These are phyloP conservation scores for Tilletia horrida DNA, from an alignment of 1,284 basidiomycete genomes.

Conservation along the genomic window DNA sequence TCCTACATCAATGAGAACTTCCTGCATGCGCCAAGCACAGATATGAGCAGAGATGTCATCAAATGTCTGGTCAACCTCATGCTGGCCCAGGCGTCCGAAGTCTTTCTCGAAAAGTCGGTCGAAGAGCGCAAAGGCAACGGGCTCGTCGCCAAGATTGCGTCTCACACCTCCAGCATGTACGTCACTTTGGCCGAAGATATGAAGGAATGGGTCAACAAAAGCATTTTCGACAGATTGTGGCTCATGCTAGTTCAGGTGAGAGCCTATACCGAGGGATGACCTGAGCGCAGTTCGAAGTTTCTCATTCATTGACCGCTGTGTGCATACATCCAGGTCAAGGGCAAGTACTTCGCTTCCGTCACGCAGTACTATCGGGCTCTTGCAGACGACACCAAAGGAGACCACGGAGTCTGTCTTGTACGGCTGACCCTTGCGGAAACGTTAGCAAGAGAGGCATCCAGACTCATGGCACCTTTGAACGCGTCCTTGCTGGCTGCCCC, in stretches of 20 bases:
- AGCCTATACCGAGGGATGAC: constrained; percentile 6
- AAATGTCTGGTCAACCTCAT: constrained; percentile 83
- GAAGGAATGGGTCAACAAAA: constrained; percentile 92
- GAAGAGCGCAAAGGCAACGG: constrained; percentile 67
- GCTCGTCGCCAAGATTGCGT: constrained; percentile 78
- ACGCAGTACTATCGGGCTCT: constrained; percentile 81
- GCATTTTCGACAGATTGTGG: constrained; percentile 95
- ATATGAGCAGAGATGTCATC: constrained; percentile 88
- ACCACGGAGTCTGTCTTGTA: constrained; percentile 81
- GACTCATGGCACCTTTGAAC: constrained; percentile 67
- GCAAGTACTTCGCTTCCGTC: constrained; percentile 81
- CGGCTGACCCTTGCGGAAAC: constrained; percentile 76
- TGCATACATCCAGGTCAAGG: constrained; percentile 67
- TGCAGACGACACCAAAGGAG: constrained; percentile 71
- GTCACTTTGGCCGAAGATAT: constrained; percentile 76
- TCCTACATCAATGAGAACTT: constrained; percentile 99
- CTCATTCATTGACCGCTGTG: not conserved
- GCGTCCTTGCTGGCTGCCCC: constrained; percentile 58
- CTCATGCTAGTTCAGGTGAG: constrained; percentile 73
- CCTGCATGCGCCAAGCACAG: constrained; percentile 94
- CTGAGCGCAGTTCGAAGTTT: not conserved
- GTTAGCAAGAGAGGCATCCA: constrained; percentile 77
- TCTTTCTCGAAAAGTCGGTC: constrained; percentile 87
- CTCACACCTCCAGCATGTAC: constrained; percentile 80
- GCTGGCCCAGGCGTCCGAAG: constrained; percentile 89